These are phyloP conservation scores for Tylopilus vinaceipallidus DNA, from an alignment of 768 basidiomycete genomes.

Conservation along the genomic window DNA sequence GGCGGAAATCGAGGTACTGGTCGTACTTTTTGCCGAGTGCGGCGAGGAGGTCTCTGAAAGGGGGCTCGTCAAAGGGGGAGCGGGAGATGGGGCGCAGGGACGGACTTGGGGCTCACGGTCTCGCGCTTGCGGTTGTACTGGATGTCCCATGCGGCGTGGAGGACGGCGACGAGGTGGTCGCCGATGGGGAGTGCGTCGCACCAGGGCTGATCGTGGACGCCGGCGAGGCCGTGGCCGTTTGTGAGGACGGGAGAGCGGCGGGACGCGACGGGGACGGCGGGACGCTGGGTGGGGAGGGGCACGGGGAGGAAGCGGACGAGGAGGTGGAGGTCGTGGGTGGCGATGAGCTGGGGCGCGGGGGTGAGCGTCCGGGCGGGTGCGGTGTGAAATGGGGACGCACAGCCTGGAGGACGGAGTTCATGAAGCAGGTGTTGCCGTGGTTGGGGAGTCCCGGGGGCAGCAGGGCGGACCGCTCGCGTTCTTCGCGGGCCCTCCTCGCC, in stretches of 20 bases:
- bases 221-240: constrained; percentile 57
- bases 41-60: constrained; percentile 54
- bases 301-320: constrained; percentile 55
- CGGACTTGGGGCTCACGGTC: constrained; percentile 66
- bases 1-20: constrained; percentile 92
- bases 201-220: constrained; percentile 50
- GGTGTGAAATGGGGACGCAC: constrained; percentile 43
- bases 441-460: constrained; percentile 76
- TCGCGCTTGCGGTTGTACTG: constrained; percentile 53
- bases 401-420: constrained; percentile 93
- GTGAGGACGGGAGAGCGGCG: constrained; percentile 63
- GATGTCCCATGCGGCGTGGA: constrained; percentile 62
- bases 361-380: neutral
- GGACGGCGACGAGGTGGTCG: constrained; percentile 59
- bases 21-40: constrained; percentile 83
- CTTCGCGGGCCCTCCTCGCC: constrained; percentile 58
- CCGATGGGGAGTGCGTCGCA: constrained; percentile 66
- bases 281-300: constrained; percentile 38
- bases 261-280: constrained; percentile 40
- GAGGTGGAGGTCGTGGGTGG: constrained; percentile 59
- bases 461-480: constrained; percentile 54
- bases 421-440: constrained; percentile 91
- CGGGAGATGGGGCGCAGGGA: constrained; percentile 8
- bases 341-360: constrained; percentile 50
- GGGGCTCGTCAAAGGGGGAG: neutral